phyloP scores from a whole-genome alignment of 2,329 filamentous ascomycete genomes.

The Macrophomina tecta region DNA sequence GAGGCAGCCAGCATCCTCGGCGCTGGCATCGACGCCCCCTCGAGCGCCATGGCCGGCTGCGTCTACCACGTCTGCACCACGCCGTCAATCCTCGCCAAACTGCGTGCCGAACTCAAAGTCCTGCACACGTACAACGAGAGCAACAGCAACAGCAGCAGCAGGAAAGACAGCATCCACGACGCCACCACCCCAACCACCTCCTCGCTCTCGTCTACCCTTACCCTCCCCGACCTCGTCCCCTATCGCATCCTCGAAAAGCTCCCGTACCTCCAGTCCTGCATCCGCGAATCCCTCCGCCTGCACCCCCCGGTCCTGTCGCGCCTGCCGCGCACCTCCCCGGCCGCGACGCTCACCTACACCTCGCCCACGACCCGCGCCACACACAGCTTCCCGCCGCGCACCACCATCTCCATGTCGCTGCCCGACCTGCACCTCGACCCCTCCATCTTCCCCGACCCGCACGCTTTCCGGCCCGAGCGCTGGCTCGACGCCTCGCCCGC shows the following conservation, averaged over 20 bases:
- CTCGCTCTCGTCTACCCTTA: slow-evolving; percentile 21
- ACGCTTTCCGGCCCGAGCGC: slow-evolving; percentile 32
- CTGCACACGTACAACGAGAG: slow-evolving; percentile 29
- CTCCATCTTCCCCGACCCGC: slow-evolving; percentile 31
- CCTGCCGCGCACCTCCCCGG: slow-evolving; percentile 29
- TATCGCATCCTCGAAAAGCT: slow-evolving; percentile 28
- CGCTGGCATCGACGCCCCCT: slow-evolving; percentile 32
- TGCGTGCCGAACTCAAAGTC: slow-evolving; percentile 29
- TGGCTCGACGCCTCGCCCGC: slow-evolving; percentile 29
- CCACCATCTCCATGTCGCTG: slow-evolving; percentile 30
- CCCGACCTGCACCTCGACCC: slow-evolving; percentile 29
- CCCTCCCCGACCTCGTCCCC: background rate
- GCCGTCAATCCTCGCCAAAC: slow-evolving; percentile 16
- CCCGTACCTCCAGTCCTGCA: slow-evolving; percentile 31
- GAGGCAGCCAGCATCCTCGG: slow-evolving; percentile 31
- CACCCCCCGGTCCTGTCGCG: slow-evolving; percentile 30
- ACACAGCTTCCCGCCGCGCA: slow-evolving; percentile 31
- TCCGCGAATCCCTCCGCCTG: slow-evolving; percentile 33
- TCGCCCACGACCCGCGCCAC: slow-evolving; percentile 2
- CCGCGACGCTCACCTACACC: slow-evolving; percentile 29
- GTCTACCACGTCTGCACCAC: slow-evolving; percentile 30
- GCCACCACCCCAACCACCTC: slow-evolving; percentile 31
- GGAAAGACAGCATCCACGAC: slow-evolving; percentile 27
- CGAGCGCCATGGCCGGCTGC: slow-evolving; percentile 29
- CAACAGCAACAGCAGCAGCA: background rate